Percentiles rank a stretch among this genome's conserved stretches.
These are phyloP conservation scores for Metarhizium album DNA, from an alignment of 2,329 filamentous ascomycete genomes.

Conservation along the genomic window DNA sequence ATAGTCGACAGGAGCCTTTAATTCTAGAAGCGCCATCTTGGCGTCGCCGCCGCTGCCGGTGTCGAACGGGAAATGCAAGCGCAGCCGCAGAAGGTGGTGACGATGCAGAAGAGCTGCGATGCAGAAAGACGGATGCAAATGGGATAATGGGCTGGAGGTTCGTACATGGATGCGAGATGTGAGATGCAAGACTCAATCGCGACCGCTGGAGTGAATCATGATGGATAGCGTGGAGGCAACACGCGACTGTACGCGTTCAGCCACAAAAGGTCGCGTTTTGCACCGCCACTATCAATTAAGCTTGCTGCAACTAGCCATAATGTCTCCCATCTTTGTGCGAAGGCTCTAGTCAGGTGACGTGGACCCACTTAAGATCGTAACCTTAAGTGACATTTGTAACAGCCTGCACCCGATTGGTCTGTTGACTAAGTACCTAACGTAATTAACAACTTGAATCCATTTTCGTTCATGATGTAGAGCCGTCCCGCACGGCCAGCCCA, in stretches of 20 bases:
- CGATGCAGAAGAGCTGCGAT: constrained; percentile 8
- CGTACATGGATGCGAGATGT: constrained; percentile 14
- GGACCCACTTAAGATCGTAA: too few relatives aligned
- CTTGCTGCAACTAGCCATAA: neutral
- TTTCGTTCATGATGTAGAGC: too few relatives aligned
- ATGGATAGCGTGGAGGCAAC: too few relatives aligned
- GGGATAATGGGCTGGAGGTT: constrained; percentile 21
- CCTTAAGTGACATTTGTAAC: too few relatives aligned
- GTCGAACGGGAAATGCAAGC: neutral
- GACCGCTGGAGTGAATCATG: neutral
- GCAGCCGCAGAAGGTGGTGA: constrained; percentile 8
- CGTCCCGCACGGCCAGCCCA: too few relatives aligned
- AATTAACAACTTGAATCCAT: too few relatives aligned
- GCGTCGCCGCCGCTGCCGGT: constrained; percentile 3
- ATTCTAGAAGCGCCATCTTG: constrained; percentile 76
- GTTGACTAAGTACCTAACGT: too few relatives aligned
- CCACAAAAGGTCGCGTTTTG: constrained; percentile 9
- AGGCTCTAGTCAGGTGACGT: too few relatives aligned
- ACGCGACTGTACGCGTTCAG: constrained; percentile 26
- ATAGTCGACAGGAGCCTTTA: constrained; percentile 75
- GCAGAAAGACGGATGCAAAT: constrained; percentile 7
- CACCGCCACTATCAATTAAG: constrained; percentile 15
- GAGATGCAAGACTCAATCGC: neutral
- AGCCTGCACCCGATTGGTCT: too few relatives aligned
- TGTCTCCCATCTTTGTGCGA: too few relatives aligned